Conservation (phyloP, 345 rosid species). For the Punica granatum region DNA sequence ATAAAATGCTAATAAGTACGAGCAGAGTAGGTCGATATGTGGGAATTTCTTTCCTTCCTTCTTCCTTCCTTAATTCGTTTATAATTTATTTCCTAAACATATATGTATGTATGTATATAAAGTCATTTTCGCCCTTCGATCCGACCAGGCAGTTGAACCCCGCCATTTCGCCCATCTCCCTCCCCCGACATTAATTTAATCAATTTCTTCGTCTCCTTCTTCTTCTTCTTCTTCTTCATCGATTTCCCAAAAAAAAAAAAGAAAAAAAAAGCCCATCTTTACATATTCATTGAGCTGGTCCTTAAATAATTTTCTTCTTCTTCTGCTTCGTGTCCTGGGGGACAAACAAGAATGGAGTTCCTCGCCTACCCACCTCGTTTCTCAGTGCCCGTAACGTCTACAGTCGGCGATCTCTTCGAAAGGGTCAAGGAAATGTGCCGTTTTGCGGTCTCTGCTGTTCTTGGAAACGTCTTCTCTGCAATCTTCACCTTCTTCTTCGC, state of each 20-base stretch:
- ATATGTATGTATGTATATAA: background rate
- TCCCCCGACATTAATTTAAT: background rate
- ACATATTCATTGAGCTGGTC: background rate
- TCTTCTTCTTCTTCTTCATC: background rate
- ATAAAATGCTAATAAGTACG: background rate
- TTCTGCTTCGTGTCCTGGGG: background rate
- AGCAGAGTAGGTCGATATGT: background rate
- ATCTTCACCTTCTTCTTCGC: slow-evolving; percentile 97
- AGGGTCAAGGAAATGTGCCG: slow-evolving; percentile 53
- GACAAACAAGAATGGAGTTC: slow-evolving; percentile 33
- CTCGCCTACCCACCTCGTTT: slow-evolving; percentile 47
- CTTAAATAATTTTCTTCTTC: background rate
- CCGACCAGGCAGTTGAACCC: background rate
- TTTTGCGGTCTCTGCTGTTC: slow-evolving; percentile 65
- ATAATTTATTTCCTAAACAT: background rate
- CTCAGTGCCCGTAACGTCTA: slow-evolving; percentile 29
- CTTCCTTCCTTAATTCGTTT: background rate
- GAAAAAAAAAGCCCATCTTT: background rate
- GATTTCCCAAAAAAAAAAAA: background rate
- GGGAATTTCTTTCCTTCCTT: background rate
- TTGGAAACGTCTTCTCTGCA: slow-evolving; percentile 84
- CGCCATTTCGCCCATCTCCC: background rate
- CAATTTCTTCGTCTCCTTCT: background rate
- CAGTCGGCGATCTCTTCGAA: slow-evolving; percentile 43
- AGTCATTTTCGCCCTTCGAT: background rate